Evolutionary conservation across 1,139 yeast genomes (phyloP).

Genomic region (Nakaseomyces bracarensis): DNA sequence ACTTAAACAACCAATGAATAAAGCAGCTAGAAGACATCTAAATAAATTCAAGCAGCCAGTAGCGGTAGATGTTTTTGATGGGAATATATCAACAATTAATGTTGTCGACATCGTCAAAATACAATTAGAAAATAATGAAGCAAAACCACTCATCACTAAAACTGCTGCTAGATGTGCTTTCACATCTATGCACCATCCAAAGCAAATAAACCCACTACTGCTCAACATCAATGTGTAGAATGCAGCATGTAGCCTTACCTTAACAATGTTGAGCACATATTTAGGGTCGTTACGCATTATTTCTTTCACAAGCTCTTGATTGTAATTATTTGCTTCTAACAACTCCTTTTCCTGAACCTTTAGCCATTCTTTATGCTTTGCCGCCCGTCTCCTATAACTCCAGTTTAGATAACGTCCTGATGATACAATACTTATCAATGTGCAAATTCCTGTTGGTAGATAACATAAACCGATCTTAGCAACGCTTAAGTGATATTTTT

Average conservation of each 20-base stretch:
- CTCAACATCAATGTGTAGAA: conserved; percentile 34
- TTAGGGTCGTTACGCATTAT: conserved; percentile 17
- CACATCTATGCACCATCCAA: conserved; percentile 63
- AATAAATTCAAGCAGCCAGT: conserved; percentile 50
- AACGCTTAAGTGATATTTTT: conserved; percentile 42
- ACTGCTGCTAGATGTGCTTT: conserved; percentile 47
- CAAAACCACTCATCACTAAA: conserved; percentile 45
- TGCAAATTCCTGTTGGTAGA: conserved; percentile 53
- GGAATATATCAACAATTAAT: conserved; percentile 51
- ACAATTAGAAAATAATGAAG: conserved; percentile 47
- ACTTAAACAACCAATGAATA: conserved; percentile 52
- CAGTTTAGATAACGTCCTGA: conserved; percentile 44
- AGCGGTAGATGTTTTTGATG: conserved; percentile 49
- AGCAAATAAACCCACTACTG: conserved; percentile 40
- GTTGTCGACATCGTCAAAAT: conserved; percentile 47
- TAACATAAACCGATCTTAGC: conserved; percentile 57
- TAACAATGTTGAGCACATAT: conserved; percentile 38
- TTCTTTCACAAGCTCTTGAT: conserved; percentile 17
- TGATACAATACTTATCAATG: conserved; percentile 42
- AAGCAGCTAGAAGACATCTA: conserved; percentile 52
- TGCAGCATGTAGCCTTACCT: conserved; percentile 39
- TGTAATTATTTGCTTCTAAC: conserved; percentile 23
- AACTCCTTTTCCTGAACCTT: conserved; percentile 19
- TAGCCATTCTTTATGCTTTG: conserved; percentile 21
- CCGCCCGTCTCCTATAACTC: conserved; percentile 33